Base-by-base conservation (phyloP, 73 alveolate species). In the Paramecium sonneborni region DNA sequence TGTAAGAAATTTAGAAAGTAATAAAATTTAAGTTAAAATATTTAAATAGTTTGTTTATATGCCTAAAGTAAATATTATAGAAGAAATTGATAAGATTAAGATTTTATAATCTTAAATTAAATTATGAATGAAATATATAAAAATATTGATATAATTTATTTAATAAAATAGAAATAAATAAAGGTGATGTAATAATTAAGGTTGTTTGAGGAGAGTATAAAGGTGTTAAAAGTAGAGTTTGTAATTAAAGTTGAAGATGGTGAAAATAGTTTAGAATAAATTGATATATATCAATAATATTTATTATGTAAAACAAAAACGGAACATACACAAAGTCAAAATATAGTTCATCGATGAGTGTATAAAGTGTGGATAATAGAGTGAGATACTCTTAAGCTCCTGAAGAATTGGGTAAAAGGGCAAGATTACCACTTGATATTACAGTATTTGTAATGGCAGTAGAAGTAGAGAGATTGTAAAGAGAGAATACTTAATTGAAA, bases 371-470 rank as follows among this genome's bases (percentile, higher is more conserved):
- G 48, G 84, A 62, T 62, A 62, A 26, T 26, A 26, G 84, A 30
- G 39, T 32, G 21, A 26, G 84, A 32, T 62, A 62, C 44, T 62
- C 84, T 30, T 32, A 62, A 62, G 84, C 84, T 30, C 44, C 84
- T 2, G 48, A 62, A 3, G 62, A 72, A 12, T 72, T 34, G 12
- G 86, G 86, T 11, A 32, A 32, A 21, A 32, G 86, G 23, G 55
- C 55, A 3, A 72, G 32, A n/a, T 72, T 72, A 37, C 57, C 86
- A 72, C 32, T 37, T 10, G 86, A 72, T 72, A 39, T 79, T 21
- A 32, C 55, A 18, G 7, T 32, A 23, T 79, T 79, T 44, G 41
- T 79, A 23, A 79, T 79, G 90, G 90, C 76, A 10, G 72, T 44
- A 11, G 90, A 79, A 43, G 55, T 79, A 4, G 90, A 79, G 26